Evolutionary conservation across 257 asterid genomes (phyloP), one percentile per base, ranked within the genome.

Genomic region (Forsythia viridissima): DNA sequence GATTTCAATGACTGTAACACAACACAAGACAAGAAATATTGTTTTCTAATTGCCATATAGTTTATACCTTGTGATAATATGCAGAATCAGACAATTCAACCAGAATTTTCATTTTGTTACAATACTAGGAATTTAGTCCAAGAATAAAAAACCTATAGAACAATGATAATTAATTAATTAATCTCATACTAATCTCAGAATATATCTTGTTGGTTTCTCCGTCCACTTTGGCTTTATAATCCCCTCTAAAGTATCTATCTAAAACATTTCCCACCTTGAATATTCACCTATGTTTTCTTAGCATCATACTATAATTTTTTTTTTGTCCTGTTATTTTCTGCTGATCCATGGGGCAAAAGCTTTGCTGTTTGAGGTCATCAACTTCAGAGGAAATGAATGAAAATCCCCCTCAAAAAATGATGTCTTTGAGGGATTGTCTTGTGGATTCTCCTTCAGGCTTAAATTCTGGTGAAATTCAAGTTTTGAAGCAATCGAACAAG

Each of bases 361-460:
- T 83, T 9, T 81, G 89, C 70, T 86, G 87, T 78, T 72, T 81
- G 8, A 69, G 75, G 82, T 80, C 80, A 8, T 38, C 82, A 36
- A 59, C 71, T 42, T 36, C 73, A 43, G 67, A 72, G 24, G 39
- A 24, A 21, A 30, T n/a, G 3, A 57, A 57, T 6, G 12, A 39
- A 43, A 34, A 57, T 42, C 69, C 63, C 68, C 57, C 37, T 10
- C 51, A 10, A 43, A 40, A 57, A 18, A 30, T 2, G 1, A 80
- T 2, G 77, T 80, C 85, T 18, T 73, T 77, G 38, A 78, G 77
- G 73, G 78, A 84, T 20, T 75, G 73, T 43, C 67, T 84, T 13
- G 65, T 70, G 77, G 65, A 39, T 78, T 84, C 85, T 37, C 81
- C 87, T 4, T 16, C 65, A 16, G 77, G 78, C 8, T 2, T 71